Conservation (phyloP, 1,284 basidiomycete species). For the Heterobasidion parviporum region DNA sequence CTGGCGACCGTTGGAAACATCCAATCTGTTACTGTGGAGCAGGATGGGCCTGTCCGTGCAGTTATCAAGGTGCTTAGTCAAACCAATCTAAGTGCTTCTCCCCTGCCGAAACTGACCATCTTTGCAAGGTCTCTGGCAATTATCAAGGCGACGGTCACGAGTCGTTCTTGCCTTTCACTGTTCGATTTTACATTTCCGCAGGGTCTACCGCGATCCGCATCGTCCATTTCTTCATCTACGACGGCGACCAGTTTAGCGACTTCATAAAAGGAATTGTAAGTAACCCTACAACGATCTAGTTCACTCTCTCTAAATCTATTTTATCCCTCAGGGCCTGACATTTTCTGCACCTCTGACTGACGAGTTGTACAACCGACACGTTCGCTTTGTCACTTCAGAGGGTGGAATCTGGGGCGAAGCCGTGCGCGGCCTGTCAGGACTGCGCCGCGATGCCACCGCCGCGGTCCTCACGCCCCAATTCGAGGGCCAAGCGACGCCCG, state of each 20-base stretch:
- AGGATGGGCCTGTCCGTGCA: slow-evolving; percentile 32
- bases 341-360: slow-evolving; percentile 30
- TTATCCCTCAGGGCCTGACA: slow-evolving; percentile 20
- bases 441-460: slow-evolving; percentile 31
- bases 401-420: slow-evolving; percentile 14
- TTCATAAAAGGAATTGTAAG: slow-evolving; percentile 33
- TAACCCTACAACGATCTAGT: neutral
- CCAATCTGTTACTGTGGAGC: slow-evolving; percentile 26
- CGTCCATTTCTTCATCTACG: slow-evolving; percentile 34
- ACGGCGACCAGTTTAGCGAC: slow-evolving; percentile 31
- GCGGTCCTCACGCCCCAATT: slow-evolving; percentile 32
- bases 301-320: neutral
- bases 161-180: slow-evolving; percentile 30
- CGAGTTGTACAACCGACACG: slow-evolving; percentile 29
- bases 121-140: slow-evolving; percentile 28
- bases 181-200: slow-evolving; percentile 30
- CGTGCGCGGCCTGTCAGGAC: slow-evolving; percentile 28
- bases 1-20: slow-evolving; percentile 21
- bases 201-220: slow-evolving; percentile 27
- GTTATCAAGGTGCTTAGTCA: slow-evolving; percentile 26
- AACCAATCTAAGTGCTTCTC: neutral
- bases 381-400: slow-evolving; percentile 23
- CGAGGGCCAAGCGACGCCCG: slow-evolving; percentile 27
- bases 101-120: neutral
- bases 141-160: slow-evolving; percentile 27